Evolutionary conservation across 495 filamentous ascomycete species (phyloP).

Genomic region (Ramalina intermedia): DNA sequence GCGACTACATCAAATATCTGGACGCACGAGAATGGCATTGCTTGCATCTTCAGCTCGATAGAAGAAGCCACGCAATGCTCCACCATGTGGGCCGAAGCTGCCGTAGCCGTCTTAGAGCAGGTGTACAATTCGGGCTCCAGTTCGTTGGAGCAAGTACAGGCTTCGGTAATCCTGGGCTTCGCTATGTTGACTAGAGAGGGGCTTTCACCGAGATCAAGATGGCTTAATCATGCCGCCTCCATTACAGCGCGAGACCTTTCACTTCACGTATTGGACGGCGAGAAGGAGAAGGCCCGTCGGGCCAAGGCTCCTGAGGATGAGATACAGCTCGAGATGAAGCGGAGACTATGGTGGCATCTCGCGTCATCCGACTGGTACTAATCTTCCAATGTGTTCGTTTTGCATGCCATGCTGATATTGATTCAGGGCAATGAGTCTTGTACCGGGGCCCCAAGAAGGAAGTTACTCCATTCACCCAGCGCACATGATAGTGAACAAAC

Average conservation of each 20-base stretch:
- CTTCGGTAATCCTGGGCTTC: slow-evolving; percentile 25
- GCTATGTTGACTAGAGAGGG: slow-evolving; percentile 27
- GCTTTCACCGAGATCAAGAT: slow-evolving; percentile 21
- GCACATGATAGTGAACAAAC: slow-evolving; percentile 31
- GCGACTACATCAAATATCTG: slow-evolving; percentile 30
- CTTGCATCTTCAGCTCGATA: slow-evolving; percentile 18
- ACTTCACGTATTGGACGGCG: slow-evolving; percentile 30
- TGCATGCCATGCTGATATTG: slow-evolving; percentile 24
- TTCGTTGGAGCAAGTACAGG: slow-evolving; percentile 32
- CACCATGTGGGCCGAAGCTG: slow-evolving; percentile 23
- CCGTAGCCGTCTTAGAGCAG: slow-evolving; percentile 27
- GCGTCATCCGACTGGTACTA: slow-evolving; percentile 31
- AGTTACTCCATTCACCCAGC: slow-evolving; percentile 26
- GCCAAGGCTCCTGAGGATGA: not conserved
- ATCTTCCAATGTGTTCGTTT: not conserved
- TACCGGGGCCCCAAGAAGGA: slow-evolving; percentile 12
- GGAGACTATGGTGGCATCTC: slow-evolving; percentile 37
- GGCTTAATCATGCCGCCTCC: slow-evolving; percentile 20
- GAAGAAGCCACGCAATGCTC: slow-evolving; percentile 21
- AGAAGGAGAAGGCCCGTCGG: slow-evolving; percentile 10
- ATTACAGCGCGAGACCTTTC: slow-evolving; percentile 24
- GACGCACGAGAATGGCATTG: slow-evolving; percentile 15
- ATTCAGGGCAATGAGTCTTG: slow-evolving; percentile 7
- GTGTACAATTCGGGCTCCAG: slow-evolving; percentile 15
- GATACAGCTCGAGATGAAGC: slow-evolving; percentile 25